Evolutionary conservation across 2,329 filamentous ascomycete species (phyloP).

Genomic region (Arthrinium phaeospermum): DNA sequence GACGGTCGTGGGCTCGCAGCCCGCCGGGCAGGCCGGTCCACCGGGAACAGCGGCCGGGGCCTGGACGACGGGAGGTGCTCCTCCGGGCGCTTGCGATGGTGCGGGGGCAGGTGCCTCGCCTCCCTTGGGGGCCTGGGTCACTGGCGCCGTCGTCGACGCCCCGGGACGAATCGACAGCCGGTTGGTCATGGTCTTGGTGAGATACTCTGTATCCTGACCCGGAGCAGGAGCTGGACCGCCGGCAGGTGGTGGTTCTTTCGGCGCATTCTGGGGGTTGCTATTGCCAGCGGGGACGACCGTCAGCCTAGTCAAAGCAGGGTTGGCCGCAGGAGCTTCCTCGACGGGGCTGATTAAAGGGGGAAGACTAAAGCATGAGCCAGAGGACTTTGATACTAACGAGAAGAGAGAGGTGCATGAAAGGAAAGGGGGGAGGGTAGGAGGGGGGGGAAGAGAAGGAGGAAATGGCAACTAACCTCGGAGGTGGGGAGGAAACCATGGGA

Average conservation of each 20-base stretch:
- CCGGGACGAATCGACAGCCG: not conserved
- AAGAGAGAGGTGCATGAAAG: not conserved
- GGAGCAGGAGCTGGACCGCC: not conserved
- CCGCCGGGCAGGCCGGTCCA: not conserved
- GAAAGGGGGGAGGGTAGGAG: not conserved
- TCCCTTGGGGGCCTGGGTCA: not conserved
- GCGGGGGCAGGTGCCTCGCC: not conserved
- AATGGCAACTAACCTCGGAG: conserved; percentile 31
- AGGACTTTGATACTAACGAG: not conserved
- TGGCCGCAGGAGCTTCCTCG: not conserved
- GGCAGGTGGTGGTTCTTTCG: not conserved
- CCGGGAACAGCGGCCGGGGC: not conserved
- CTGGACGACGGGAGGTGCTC: not conserved
- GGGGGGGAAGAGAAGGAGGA: not conserved
- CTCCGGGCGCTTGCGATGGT: not conserved
- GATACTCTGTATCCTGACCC: not conserved
- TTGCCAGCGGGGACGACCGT: conserved; percentile 9
- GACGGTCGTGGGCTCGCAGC: conserved; percentile 33
- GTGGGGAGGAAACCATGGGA: conserved; percentile 21
- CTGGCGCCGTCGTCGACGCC: not conserved
- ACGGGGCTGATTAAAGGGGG: not conserved
- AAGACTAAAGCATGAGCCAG: conserved; percentile 2
- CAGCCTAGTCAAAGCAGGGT: conserved; percentile 4
- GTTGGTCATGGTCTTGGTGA: not conserved
- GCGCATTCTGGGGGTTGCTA: not conserved